phyloP scores from a whole-genome alignment of 805 yeast genomes.

The Diddensiella santjacobensis region DNA sequence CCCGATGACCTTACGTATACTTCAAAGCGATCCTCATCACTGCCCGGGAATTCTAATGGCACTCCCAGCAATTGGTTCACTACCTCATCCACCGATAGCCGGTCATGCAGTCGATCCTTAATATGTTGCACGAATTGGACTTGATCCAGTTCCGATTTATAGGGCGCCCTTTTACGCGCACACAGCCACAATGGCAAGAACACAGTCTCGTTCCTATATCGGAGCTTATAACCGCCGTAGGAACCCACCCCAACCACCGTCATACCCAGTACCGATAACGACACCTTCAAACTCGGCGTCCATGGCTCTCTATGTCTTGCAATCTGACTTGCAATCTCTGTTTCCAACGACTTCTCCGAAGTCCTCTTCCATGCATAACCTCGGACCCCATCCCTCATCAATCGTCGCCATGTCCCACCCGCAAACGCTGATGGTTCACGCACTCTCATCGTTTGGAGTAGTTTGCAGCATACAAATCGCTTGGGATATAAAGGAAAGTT shows the following conservation, averaged over 20 bases:
- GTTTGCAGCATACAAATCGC: not conserved
- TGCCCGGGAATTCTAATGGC: conserved; percentile 13
- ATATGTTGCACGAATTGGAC: conserved; percentile 14
- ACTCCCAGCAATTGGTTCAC: conserved; percentile 18
- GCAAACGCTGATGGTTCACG: not conserved
- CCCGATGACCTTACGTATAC: conserved; percentile 15
- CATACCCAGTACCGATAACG: conserved; percentile 13
- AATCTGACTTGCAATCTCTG: not conserved
- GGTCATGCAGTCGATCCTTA: conserved; percentile 14
- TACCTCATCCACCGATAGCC: conserved; percentile 23
- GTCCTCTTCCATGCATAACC: not conserved
- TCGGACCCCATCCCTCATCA: not conserved
- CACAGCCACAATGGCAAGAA: conserved; percentile 24
- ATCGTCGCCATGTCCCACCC: not conserved
- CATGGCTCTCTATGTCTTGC: not conserved
- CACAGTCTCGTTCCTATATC: conserved; percentile 15
- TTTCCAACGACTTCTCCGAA: not conserved
- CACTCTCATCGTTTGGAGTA: not conserved
- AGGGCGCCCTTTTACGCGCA: conserved; percentile 16
- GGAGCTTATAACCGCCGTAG: conserved; percentile 17
- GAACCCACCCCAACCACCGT: conserved; percentile 11
- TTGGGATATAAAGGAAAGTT: no score
- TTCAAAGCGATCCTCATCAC: conserved; percentile 8
- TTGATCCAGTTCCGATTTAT: conserved; percentile 19
- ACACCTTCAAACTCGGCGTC: conserved; percentile 12